Evolutionary conservation across 768 basidiomycete species (phyloP).

Genomic region (Epithele typhae): DNA sequence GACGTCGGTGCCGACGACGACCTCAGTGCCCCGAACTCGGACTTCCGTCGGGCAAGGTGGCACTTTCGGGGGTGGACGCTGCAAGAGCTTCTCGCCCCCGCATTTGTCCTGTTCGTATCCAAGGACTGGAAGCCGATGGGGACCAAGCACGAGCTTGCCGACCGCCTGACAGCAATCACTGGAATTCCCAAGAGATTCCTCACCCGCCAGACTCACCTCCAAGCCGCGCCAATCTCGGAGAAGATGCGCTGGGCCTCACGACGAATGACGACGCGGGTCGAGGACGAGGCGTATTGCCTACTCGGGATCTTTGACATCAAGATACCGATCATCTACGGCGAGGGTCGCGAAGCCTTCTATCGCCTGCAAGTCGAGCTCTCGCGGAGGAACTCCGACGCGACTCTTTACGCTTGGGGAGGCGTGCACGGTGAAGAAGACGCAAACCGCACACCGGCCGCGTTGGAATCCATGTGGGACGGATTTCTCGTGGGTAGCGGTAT

Average conservation of each 20-base stretch:
- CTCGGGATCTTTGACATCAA: constrained; percentile 12
- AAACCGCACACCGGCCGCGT: too few relatives aligned
- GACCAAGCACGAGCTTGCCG: constrained; percentile 4
- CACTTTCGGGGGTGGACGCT: constrained; percentile 9
- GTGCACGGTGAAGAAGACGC: too few relatives aligned
- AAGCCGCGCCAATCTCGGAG: constrained; percentile 7
- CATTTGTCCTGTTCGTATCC: constrained; percentile 9
- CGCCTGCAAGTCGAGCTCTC: constrained; percentile 10
- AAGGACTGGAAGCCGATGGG: constrained; percentile 3
- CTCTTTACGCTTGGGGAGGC: constrained; percentile 8
- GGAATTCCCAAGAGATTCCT: constrained; percentile 6
- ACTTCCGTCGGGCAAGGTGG: constrained; percentile 6
- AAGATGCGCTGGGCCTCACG: constrained; percentile 13
- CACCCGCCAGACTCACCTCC: constrained; percentile 4
- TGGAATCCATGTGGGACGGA: too few relatives aligned
- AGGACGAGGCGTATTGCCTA: constrained; percentile 15
- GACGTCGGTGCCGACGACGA: constrained; percentile 8
- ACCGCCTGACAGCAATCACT: constrained; percentile 6
- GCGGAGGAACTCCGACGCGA: constrained; percentile 6
- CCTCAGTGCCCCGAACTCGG: not conserved
- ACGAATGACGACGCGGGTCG: constrained; percentile 5
- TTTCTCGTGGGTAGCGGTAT: too few relatives aligned
- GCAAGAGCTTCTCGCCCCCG: constrained; percentile 11
- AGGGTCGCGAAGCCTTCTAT: constrained; percentile 5
- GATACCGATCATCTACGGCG: constrained; percentile 10